A percentile compares a stretch with the other conserved stretches of the same genome.
These are phyloP conservation scores for Saturnispora silvae DNA, from an alignment of 805 yeast genomes.

Conservation along the genomic window DNA sequence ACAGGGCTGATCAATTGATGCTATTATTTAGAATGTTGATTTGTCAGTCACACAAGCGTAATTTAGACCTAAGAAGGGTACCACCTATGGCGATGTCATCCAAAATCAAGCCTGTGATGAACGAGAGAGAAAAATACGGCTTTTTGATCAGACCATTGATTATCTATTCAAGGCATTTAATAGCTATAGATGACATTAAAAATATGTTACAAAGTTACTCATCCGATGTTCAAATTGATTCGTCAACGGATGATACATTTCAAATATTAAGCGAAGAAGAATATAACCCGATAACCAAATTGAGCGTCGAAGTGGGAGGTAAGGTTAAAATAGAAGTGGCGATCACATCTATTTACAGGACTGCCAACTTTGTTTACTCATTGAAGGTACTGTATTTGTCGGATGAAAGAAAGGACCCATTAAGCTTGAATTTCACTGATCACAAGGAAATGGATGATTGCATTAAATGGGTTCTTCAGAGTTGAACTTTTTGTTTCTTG, in stretches of 20 bases:
- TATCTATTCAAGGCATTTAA: slow-evolving; percentile 48
- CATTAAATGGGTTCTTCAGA: slow-evolving; percentile 38
- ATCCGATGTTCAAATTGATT: slow-evolving; percentile 10
- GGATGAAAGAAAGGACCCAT: slow-evolving; percentile 9
- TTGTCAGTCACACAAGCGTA: slow-evolving; percentile 45
- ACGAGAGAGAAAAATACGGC: slow-evolving; percentile 15
- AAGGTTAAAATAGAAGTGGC: slow-evolving; percentile 10
- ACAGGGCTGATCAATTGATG: slow-evolving; percentile 43
- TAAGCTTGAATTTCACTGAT: slow-evolving; percentile 32
- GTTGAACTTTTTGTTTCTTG: background rate
- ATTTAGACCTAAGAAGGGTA: slow-evolving; percentile 31
- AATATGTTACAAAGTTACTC: slow-evolving; percentile 13
- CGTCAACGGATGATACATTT: slow-evolving; percentile 7
- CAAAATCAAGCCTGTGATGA: slow-evolving; percentile 20
- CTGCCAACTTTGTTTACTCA: too few relatives aligned
- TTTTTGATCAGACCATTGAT: slow-evolving; percentile 45
- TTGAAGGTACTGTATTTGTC: slow-evolving; percentile 12
- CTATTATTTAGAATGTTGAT: slow-evolving; percentile 48
- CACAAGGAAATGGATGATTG: slow-evolving; percentile 44
- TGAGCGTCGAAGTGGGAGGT: background rate
- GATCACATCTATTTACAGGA: slow-evolving; percentile 10
- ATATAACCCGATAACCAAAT: slow-evolving; percentile 14
- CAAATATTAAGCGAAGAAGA: slow-evolving; percentile 17
- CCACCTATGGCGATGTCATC: slow-evolving; percentile 34
- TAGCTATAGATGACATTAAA: slow-evolving; percentile 28